phyloP scores from a whole-genome alignment of 139 green algal genomes.

The Chlamydomonas sp. region DNA sequence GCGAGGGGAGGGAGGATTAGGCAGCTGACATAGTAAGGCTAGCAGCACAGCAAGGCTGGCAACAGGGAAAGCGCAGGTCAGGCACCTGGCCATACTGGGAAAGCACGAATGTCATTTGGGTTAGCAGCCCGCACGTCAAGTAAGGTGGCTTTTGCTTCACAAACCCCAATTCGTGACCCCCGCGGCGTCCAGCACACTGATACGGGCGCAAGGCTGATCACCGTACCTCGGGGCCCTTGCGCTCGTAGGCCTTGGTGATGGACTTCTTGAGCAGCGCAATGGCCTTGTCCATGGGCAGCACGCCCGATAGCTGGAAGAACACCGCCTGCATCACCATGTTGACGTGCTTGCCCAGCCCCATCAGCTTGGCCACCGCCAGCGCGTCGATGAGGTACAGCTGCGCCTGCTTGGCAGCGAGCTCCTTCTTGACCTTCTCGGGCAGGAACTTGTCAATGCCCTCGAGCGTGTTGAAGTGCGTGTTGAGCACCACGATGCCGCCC shows the following conservation, averaged over 20 bases:
- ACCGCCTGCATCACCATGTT: conserved; percentile 76
- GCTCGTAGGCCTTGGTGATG: conserved; percentile 71
- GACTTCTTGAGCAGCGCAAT: conserved; percentile 67
- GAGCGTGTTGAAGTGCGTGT: conserved; percentile 52
- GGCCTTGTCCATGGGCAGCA: conserved; percentile 63
- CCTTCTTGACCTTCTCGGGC: conserved; percentile 39
- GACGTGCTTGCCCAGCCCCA: conserved; percentile 63
- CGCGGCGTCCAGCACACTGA: no score
- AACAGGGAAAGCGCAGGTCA: no score
- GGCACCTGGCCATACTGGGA: no score
- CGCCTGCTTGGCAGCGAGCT: conserved; percentile 40
- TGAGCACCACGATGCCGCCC: conserved; percentile 62
- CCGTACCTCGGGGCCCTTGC: conserved; percentile 64
- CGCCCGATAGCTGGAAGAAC: conserved; percentile 69
- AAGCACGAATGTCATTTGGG: no score
- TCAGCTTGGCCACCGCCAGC: conserved; percentile 45
- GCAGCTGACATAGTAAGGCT: no score
- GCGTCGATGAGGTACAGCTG: conserved; percentile 59
- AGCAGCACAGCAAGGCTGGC: no score
- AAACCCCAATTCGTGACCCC: no score
- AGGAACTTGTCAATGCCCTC: conserved; percentile 38
- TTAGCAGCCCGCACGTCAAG: no score
- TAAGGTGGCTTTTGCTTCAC: no score
- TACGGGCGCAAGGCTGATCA: not conserved
- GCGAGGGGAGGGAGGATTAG: not conserved